Conservation (phyloP, 352 stramenopile species). For the Globisporangium lucens region DNA sequence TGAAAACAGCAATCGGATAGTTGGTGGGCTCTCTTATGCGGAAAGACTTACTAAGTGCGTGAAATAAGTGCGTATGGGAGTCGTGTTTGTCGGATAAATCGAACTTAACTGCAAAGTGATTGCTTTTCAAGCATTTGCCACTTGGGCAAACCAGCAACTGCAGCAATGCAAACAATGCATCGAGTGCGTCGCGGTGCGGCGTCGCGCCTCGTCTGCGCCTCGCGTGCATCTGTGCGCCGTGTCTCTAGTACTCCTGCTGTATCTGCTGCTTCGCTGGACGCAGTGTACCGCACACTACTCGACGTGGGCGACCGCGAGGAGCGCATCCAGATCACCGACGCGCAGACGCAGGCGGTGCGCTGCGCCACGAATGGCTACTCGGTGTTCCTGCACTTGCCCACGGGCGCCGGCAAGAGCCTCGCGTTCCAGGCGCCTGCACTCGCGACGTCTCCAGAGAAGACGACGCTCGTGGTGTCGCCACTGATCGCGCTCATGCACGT, state of each 20-base stretch:
- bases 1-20: not conserved
- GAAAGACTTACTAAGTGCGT: not conserved
- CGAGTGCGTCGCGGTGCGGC: not conserved
- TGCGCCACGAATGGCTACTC: slow-evolving; percentile 48
- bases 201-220: not conserved
- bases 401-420: slow-evolving; percentile 76
- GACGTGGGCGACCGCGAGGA: slow-evolving; percentile 19
- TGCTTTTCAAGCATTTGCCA: not conserved
- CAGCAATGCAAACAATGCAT: not conserved
- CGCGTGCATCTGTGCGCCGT: not conserved
- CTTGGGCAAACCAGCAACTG: not conserved
- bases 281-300: slow-evolving; percentile 38
- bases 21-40: not conserved
- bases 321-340: slow-evolving; percentile 30
- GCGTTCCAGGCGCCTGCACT: slow-evolving; percentile 76
- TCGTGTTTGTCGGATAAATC: slow-evolving; percentile 7
- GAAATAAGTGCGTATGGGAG: slow-evolving; percentile 37
- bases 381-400: slow-evolving; percentile 75
- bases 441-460: slow-evolving; percentile 26
- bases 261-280: slow-evolving; percentile 22
- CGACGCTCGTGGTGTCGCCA: slow-evolving; percentile 71
- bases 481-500: slow-evolving; percentile 78
- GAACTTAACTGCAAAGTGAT: not conserved
- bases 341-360: slow-evolving; percentile 42
- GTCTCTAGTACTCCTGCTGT: not conserved